Evolutionary conservation across 331 rosid species (phyloP), one percentile per base, ranked within the genome.

Genomic region (Arachis monticola): DNA sequence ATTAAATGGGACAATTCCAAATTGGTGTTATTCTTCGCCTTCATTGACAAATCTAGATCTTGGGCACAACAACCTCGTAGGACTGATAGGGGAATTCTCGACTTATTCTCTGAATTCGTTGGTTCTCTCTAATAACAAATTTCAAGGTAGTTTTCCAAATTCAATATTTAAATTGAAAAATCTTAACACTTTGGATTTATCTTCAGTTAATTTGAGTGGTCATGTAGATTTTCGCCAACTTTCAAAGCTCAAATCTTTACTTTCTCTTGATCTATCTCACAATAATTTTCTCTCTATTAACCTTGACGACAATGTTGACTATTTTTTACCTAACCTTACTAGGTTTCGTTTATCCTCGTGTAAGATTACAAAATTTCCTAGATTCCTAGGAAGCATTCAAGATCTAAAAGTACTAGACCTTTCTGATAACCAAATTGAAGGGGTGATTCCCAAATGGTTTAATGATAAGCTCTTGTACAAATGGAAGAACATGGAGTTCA

Each of bases 1-100:
- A 3, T 11, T 71, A 1, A 58, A 58, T 44, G 76, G 57, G 10
- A 57, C 67, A 58, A 58, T 58, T 71, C 76, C 76, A 22, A 10
- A 9, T 11, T 30, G 58, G 10, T 44, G 13, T 27, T 71, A 41
- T 71, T 27, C 67, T 44, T 57, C 12, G 6, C 10, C 67, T 57
- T 17, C 22, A 17, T 17, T 17, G 22, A 17, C 22, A 17, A 17
- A 17, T 17, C 22, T 17, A 17, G 22, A 17, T 17, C 22, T 17
- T 17, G 22, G 22, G 22, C 22, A 17, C 22, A 17, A 17, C 22
- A 17, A 17, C 22, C 22, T 17, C 22, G 22, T 17, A 17, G 22
- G 22, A 17, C 22, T 17, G 22, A 17, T 17, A 17, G 22, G 22
- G 22, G 22, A 17, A 17, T 17, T 17, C 22, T 17, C 22, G 22